Percentiles rank a stretch among this genome's conserved stretches.
These are phyloP conservation scores for Clavispora vitiphila DNA, from an alignment of 805 yeast species.

Conservation along the genomic window DNA sequence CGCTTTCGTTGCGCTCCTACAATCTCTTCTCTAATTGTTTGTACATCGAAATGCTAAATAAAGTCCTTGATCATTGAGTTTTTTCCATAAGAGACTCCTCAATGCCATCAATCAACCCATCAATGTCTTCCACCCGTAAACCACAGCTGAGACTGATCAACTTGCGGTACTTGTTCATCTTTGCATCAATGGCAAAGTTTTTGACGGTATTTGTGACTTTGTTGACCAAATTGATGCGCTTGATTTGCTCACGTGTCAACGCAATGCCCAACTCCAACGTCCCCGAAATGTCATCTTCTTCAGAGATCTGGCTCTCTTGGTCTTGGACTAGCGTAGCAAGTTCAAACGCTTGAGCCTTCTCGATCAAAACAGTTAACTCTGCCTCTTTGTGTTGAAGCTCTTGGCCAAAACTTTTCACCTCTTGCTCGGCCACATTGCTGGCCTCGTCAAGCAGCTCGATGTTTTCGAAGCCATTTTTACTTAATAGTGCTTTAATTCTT, in stretches of 20 bases:
- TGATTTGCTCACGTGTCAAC: constrained; percentile 49
- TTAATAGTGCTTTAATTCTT: constrained; percentile 23
- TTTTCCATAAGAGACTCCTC: constrained; percentile 15
- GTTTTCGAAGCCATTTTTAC: constrained; percentile 26
- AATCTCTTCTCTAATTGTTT: neutral
- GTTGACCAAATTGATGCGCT: constrained; percentile 39
- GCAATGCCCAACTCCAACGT: constrained; percentile 14
- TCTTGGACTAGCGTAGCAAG: constrained; percentile 40
- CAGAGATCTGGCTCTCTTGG: constrained; percentile 18
- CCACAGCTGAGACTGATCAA: constrained; percentile 76
- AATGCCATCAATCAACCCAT: constrained; percentile 76
- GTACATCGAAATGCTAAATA: neutral
- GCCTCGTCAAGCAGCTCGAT: constrained; percentile 25
- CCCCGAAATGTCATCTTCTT: neutral
- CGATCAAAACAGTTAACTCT: constrained; percentile 8
- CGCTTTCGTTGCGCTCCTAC: neutral
- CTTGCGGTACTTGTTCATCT: constrained; percentile 71
- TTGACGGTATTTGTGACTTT: constrained; percentile 45
- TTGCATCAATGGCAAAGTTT: constrained; percentile 43
- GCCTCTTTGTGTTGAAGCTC: constrained; percentile 9
- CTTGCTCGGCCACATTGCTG: constrained; percentile 15
- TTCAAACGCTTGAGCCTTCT: constrained; percentile 35
- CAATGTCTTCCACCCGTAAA: constrained; percentile 71
- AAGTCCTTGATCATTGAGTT: neutral
- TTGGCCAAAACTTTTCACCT: constrained; percentile 8